Conservation (phyloP, 2,329 filamentous ascomycete genomes). For the Eutypa lata region DNA sequence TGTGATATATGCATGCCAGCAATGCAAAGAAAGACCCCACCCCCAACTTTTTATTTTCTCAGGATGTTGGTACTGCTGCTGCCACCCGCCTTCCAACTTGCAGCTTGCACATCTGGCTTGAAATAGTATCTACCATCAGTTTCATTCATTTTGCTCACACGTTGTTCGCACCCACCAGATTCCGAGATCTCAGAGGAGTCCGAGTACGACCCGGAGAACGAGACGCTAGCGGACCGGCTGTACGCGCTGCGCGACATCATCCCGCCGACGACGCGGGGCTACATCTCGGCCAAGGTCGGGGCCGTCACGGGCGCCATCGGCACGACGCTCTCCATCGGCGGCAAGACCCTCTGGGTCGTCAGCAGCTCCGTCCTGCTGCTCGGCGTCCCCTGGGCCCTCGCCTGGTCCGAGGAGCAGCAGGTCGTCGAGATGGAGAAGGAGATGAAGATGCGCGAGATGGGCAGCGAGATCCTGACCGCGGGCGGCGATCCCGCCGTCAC, state of each 20-base stretch:
- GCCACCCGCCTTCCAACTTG: no score
- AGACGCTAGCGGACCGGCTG: conserved; percentile 66
- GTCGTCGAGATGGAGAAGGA: conserved; percentile 97
- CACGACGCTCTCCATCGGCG: conserved; percentile 65
- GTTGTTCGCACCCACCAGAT: no score
- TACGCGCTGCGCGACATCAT: conserved; percentile 73
- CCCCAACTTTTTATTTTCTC: no score
- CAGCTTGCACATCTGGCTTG: no score
- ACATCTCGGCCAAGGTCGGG: conserved; percentile 59
- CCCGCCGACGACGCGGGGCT: conserved; percentile 67
- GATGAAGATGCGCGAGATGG: conserved; percentile 91
- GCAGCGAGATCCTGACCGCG: conserved; percentile 59
- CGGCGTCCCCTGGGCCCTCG: conserved; percentile 89
- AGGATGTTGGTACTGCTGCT: no score
- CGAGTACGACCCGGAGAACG: conserved; percentile 59
- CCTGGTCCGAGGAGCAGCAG: conserved; percentile 94
- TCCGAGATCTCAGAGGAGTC: conserved; percentile 82
- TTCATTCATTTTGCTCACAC: no score
- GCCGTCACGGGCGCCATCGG: conserved; percentile 56
- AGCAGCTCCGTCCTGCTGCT: conserved; percentile 86
- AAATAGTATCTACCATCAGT: no score
- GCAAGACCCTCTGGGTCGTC: conserved; percentile 87
- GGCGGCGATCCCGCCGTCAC: no score
- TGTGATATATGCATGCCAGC: no score
- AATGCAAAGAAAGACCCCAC: no score